Evolutionary conservation across 176 grass and related monocot genomes (phyloP), one percentile per base, ranked within the genome.

Genomic region (Elaeis guineensis): DNA sequence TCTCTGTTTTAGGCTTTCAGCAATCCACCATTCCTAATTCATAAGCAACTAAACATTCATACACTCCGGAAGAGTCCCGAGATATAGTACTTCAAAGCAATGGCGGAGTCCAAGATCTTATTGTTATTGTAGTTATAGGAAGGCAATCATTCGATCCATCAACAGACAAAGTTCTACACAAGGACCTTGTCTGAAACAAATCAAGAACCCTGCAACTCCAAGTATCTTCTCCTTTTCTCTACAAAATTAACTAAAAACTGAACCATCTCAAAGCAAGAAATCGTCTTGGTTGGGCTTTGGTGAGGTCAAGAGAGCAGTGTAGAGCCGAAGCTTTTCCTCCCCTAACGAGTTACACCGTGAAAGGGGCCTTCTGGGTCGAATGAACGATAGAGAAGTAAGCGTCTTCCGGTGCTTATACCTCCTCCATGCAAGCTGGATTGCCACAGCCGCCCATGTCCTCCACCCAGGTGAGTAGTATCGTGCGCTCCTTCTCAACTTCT

Each of bases 381-480:
- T 82, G 66, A 97, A 88, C 0, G 84, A 85, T 0, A 97, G 73
- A 49, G 92, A 97, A 3, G 63, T 75, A 0, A 97, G 72, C 55
- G 87, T 90, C 73, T 82, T 82, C 62, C 87, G 81, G 78, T 91
- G 92, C 78, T 72, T 85, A 72, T 85, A 88, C 19, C 87, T 35
- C 1, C 92, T 58, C 87, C 92, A 91, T 1, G 83, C 87, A 0
- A 97, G 78, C 69, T 97, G 92, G n/a, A 97, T 58, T 16, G 92
- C 92, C 20, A 97, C 92, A 24, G 87, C 80, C 0, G 87, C 92
- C 92, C 92, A 96, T 4, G 80, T 96, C 9, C 87, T 74, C 92
- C 92, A 96, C 22, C 92, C 87, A 0, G 87, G 81, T 4, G 92
- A 97, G 78, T 97, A 97, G 75, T 97, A 97, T 8, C 84, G 60